Evolutionary conservation across 169 alveolate genomes (phyloP).

Genomic region (Cryptosporidium andersoni): DNA sequence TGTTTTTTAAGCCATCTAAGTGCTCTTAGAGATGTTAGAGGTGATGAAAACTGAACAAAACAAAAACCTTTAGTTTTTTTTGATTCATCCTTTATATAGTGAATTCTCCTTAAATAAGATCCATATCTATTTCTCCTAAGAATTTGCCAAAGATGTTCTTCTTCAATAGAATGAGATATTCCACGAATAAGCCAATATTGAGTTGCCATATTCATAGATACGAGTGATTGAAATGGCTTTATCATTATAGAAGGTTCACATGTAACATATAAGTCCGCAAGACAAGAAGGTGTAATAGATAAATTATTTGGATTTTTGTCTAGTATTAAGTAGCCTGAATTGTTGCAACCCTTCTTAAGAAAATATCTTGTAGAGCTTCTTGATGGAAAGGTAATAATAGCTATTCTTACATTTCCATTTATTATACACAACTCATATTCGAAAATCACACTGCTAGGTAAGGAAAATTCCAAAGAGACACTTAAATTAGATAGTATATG

Average conservation of each 20-base stretch:
- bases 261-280: constrained; percentile 32
- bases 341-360: neutral
- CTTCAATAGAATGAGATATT: constrained; percentile 12
- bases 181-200: constrained; percentile 55
- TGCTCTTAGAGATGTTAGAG: constrained; percentile 55
- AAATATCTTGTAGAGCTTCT: constrained; percentile 61
- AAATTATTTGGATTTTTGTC: constrained; percentile 28
- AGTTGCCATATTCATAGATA: constrained; percentile 43
- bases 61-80: constrained; percentile 46
- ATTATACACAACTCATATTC: constrained; percentile 41
- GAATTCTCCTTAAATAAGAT: constrained; percentile 22
- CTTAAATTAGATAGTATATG: constrained; percentile 46
- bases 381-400: constrained; percentile 26
- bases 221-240: constrained; percentile 13
- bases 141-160: constrained; percentile 39
- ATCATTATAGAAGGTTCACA: constrained; percentile 31
- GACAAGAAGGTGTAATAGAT: constrained; percentile 6
- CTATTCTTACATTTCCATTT: constrained; percentile 10
- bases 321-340: neutral
- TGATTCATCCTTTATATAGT: constrained; percentile 46
- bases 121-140: constrained; percentile 41
- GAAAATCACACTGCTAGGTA: constrained; percentile 12
- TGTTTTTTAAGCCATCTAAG: constrained; percentile 39
- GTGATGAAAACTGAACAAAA: constrained; percentile 59
- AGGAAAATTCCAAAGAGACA: constrained; percentile 40